Evolutionary conservation across 805 yeast species (phyloP), one percentile per base, ranked within the genome.

Genomic region (Kazachstania viticola): DNA sequence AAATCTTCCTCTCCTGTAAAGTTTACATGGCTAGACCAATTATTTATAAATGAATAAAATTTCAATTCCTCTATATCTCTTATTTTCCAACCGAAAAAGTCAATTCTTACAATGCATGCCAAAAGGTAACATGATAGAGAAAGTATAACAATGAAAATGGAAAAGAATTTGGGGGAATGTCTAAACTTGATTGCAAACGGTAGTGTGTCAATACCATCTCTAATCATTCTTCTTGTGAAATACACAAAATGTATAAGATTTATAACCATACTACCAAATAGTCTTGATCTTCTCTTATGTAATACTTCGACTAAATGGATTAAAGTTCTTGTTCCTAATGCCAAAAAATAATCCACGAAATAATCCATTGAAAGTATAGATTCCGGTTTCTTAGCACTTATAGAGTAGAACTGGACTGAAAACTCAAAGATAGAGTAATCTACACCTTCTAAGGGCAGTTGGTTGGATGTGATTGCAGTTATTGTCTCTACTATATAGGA

Each of bases 281-380:
- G 59, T 32, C 85, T 62, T 48, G 68, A 75, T 37, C 61, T 61
- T 42, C 73, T 69, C 19, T 57, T 43, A 40, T 73, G 64, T 25
- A 73, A 47, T 28, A 79, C 42, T 2, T 77, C 82, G 19, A 81
- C 70, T 2, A 74, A 3, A 37, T 84, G 94, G 29, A 75, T 67
- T 13, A 69, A 56, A 9, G 77, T 39, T 42, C 82, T 87, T 36
- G 73, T 72, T 1, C 65, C 35, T 1, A 79, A 51, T 39, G 79
- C 75, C 41, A 73, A 67, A 7, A 73, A 38, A 13, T 75, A 66
- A 3, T 49, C 52, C 8, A 36, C 28, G 9, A 35, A 9, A 22
- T 30, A 35, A 17, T 16, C 31, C 1, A 21, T 15, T 4, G 25
- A 21, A 11, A 28, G 6, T 6, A 22, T 4, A 3, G n/a, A 6